Base-by-base conservation (phyloP, 306 rosid species). In the Trifolium pratense region DNA sequence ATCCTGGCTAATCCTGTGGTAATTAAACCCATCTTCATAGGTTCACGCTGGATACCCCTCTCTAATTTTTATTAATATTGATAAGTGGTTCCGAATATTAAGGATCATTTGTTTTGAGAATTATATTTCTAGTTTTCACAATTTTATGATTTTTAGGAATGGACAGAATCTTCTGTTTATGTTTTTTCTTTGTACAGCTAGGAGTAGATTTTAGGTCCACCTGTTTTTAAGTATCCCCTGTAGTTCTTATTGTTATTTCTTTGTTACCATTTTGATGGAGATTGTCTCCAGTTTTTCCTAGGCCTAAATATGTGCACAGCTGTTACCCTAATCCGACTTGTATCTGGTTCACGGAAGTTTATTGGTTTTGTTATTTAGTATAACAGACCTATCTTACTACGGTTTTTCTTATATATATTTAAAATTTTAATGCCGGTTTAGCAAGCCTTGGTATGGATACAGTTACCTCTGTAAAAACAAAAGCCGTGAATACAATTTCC, bases 1-100 rank as follows among this genome's bases (percentile, higher is more conserved):
- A 45, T 65, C 42, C 49, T 42, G 70, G 49, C 64, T 13, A 56
- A 61, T 76, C 76, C 55, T 49, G 64, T 68, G 17, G 40, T 11
- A 15, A 51, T 14, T 49, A 29, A 23, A 29, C 26, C 42, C 53
- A 20, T 72, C 52, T 58, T 36, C 61, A 18, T 53, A 23, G 55
- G 42, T 71, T 65, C 58, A n/a, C 6, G 10, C 61, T 69, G 37
- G 43, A 31, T n/a, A 68, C 39, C 4, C 21, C 48, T 26, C 31
- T 18, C 8, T 14, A 20, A 43, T 10, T 45, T 76, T 76, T 68
- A 21, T 12, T 9, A 26, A 49, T 20, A 36, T 51, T 46, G 45
- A 66, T 34, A 23, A 34, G 56, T 25, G 10, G 55, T 49, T 68
- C 66, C 32, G 29, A 18, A 48, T 67, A 26, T 51, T 60, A 51